Evolutionary conservation across 2,329 filamentous ascomycete genomes (phyloP), one percentile per base, ranked within the genome.

Genomic region (Aspergillus ruber): DNA sequence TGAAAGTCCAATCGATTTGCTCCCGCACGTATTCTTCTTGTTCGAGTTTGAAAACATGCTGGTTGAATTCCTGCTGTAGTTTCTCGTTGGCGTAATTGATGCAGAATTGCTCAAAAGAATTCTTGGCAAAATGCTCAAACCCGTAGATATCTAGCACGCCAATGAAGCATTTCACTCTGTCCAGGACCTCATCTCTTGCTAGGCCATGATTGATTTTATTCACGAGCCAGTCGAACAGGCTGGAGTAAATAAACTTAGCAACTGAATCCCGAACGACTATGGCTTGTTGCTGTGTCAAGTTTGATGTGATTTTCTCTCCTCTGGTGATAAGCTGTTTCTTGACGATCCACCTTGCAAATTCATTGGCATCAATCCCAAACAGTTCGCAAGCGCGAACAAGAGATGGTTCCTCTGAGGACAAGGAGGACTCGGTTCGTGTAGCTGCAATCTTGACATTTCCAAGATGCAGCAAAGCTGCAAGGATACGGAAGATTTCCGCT

Each of bases 61-160:
- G 89, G 72, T 98, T 98, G 77, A 98, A 98, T 68, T 97, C 91
- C 68, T 98, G 93, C 67, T 98, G 93, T 46, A 98, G 76, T 73
- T 98, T 98, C 72, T 98, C 93, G 70, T 98, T 98, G 71, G 93
- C 93, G 64, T 98, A 98, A 72, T 98, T 98, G 80, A 98, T 98
- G 73, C 93, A 98, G 72, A 98, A 98, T 69, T 98, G 93, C 69
- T 98, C 93, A 62, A 98, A 98, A 0, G 93, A 98, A 74, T 98
- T 98, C 77, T 96, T 97, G 53, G 93, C 91, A 64, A 98, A 98
- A 72, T 97, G 93, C 70, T 98, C 93, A 64, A 98, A 98, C 54
- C 91, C 91, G 70, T 97, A 97, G 58, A 98, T 98, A 88, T 98
- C 93, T 55, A 98, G 81, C 42, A 98, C 93, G 69, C 93, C 93